phyloP scores from a whole-genome alignment of 2,329 filamentous ascomycete genomes.

The Didymella sp. region DNA sequence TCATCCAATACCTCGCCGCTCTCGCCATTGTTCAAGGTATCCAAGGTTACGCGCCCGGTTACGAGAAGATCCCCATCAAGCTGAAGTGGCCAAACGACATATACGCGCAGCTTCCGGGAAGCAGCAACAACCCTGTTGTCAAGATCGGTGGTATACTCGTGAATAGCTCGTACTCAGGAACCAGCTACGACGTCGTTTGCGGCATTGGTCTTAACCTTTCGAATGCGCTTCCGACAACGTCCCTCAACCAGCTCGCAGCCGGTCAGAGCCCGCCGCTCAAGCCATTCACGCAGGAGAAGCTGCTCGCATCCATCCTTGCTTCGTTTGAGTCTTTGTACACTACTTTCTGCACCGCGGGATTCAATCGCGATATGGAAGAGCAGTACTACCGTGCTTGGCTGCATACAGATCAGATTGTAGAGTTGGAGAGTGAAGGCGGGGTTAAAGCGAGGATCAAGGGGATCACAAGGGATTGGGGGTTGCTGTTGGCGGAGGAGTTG shows the following conservation, averaged over 20 bases:
- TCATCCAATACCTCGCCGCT: slow-evolving; percentile 91
- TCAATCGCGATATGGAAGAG: slow-evolving; percentile 73
- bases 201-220: slow-evolving; percentile 84
- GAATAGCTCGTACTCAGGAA: slow-evolving; percentile 80
- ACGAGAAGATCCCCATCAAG: slow-evolving; percentile 77
- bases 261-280: slow-evolving; percentile 47
- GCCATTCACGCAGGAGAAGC: slow-evolving; percentile 75
- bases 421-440: slow-evolving; percentile 80
- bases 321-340: slow-evolving; percentile 79
- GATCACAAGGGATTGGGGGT: slow-evolving; percentile 89
- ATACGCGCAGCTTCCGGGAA: slow-evolving; percentile 56
- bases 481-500: slow-evolving; percentile 84
- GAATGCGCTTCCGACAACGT: slow-evolving; percentile 86
- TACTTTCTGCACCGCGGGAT: slow-evolving; percentile 77
- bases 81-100: slow-evolving; percentile 99
- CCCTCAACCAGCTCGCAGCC: slow-evolving; percentile 74
- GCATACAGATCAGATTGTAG: slow-evolving; percentile 71
- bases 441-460: slow-evolving; percentile 79
- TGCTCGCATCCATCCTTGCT: slow-evolving; percentile 81
- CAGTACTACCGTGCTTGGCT: slow-evolving; percentile 75
- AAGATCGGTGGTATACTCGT: slow-evolving; percentile 95
- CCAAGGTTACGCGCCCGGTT: slow-evolving; percentile 77
- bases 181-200: slow-evolving; percentile 82
- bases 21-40: slow-evolving; percentile 87
- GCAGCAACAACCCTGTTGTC: slow-evolving; percentile 66